Evolutionary conservation across 2,329 filamentous ascomycete species (phyloP).

Genomic region (Dactylonectria macrodidyma): DNA sequence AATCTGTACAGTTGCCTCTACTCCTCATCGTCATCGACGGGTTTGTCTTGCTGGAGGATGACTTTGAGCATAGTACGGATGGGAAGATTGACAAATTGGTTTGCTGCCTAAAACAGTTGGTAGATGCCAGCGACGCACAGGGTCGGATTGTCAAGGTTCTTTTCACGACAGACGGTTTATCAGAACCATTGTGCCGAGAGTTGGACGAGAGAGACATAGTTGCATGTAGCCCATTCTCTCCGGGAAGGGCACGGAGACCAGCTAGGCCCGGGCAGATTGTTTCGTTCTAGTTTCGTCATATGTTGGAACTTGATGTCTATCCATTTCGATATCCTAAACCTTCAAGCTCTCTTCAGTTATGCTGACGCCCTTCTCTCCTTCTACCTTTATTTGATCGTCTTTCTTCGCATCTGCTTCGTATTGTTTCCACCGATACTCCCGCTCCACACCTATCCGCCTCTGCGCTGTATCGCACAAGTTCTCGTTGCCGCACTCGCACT

Average conservation of each 20-base stretch:
- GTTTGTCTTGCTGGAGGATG: not conserved
- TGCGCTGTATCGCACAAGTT: conserved; percentile 68
- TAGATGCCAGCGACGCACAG: not conserved
- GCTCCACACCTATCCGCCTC: conserved; percentile 60
- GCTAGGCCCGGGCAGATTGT: not conserved
- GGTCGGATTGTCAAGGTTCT: not conserved
- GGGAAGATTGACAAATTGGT: not conserved
- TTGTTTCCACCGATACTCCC: conserved; percentile 66
- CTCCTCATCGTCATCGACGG: not conserved
- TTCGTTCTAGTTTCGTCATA: not conserved
- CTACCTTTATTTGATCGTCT: not conserved
- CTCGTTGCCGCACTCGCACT: conserved; percentile 66
- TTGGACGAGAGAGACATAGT: conserved; percentile 8
- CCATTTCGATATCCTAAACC: not conserved
- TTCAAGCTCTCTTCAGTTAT: not conserved
- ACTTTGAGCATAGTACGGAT: not conserved
- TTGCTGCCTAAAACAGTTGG: not conserved
- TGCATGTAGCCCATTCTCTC: not conserved
- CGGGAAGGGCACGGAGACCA: not conserved
- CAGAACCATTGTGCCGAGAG: conserved; percentile 2
- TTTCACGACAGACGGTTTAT: conserved; percentile 1
- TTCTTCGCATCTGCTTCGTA: conserved; percentile 45
- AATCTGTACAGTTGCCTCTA: not conserved
- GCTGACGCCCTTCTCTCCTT: not conserved
- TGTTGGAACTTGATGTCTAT: not conserved